phyloP scores from a whole-genome alignment of 2,329 filamentous ascomycete species.

The Triangularia setosa region DNA sequence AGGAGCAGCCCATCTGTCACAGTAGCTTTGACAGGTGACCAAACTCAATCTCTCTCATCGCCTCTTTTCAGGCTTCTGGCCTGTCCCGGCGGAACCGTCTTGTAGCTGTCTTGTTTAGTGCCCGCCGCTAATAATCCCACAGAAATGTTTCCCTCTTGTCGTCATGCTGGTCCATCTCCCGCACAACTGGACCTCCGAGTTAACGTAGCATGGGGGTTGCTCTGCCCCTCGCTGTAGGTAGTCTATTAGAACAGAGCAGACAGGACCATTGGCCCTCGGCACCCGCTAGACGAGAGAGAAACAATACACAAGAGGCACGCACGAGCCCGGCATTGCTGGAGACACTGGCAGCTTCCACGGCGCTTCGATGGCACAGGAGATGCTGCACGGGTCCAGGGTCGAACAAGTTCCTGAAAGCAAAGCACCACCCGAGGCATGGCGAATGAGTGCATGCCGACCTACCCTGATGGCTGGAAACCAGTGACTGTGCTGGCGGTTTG shows the following conservation, averaged over 20 bases:
- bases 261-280: too few relatives aligned
- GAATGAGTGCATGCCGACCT: neutral
- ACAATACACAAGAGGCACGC: neutral
- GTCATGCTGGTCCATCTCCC: conserved; percentile 2
- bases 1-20: neutral
- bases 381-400: conserved; percentile 12
- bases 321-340: neutral
- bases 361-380: conserved; percentile 20
- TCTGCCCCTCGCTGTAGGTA: too few relatives aligned
- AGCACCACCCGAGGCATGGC: neutral
- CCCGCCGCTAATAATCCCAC: conserved; percentile 4
- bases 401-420: neutral
- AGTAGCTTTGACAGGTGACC: neutral
- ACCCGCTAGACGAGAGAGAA: neutral
- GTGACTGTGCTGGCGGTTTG: neutral
- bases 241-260: too few relatives aligned
- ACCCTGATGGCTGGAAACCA: too few relatives aligned
- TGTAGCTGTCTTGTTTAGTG: conserved; percentile 3
- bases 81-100: conserved; percentile 1
- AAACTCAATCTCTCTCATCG: neutral
- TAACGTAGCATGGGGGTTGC: conserved; percentile 14
- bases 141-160: neutral
- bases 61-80: neutral
- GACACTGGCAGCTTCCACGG: conserved; percentile 15
- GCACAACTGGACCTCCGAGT: conserved; percentile 5